These are phyloP conservation scores for Cyclotella atomus DNA, from an alignment of 108 stramenopile genomes.

Conservation along the genomic window DNA sequence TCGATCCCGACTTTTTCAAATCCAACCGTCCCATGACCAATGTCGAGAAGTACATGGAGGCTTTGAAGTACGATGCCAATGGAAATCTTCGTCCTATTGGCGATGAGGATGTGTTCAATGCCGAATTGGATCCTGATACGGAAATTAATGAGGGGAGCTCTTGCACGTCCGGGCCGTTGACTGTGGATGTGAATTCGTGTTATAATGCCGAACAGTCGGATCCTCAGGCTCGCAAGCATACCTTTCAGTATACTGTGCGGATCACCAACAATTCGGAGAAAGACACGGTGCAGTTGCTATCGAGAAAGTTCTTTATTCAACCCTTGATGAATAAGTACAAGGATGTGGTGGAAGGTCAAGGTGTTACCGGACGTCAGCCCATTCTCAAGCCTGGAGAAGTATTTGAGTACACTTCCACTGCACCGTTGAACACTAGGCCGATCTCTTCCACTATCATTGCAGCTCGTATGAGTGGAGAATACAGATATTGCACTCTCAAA, in stretches of 20 bases:
- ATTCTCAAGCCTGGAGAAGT: constrained; percentile 91
- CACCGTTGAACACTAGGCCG: constrained; percentile 79
- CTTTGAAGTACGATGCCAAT: constrained; percentile 49
- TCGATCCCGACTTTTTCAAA: constrained; percentile 21
- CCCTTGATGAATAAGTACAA: constrained; percentile 86
- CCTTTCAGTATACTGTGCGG: constrained; percentile 92
- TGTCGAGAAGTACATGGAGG: constrained; percentile 75
- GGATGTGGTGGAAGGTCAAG: constrained; percentile 90
- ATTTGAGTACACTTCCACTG: constrained; percentile 92
- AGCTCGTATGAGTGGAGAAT: constrained; percentile 85
- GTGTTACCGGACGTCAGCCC: constrained; percentile 91
- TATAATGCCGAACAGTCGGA: constrained; percentile 92
- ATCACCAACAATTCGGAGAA: constrained; percentile 89
- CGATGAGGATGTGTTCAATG: constrained; percentile 75
- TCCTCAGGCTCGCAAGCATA: constrained; percentile 92
- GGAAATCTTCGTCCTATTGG: constrained; percentile 83
- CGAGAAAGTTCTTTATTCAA: constrained; percentile 92
- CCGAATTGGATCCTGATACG: constrained; percentile 57
- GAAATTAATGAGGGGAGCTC: constrained; percentile 60
- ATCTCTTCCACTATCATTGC: constrained; percentile 86
- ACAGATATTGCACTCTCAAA: constrained; percentile 68
- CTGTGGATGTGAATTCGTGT: constrained; percentile 80
- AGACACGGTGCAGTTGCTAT: constrained; percentile 88
- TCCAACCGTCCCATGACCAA: constrained; percentile 48
- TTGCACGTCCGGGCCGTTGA: constrained; percentile 70